Conservation (phyloP, 2,329 filamentous ascomycete species). For the Rasamsonia emersonii region DNA sequence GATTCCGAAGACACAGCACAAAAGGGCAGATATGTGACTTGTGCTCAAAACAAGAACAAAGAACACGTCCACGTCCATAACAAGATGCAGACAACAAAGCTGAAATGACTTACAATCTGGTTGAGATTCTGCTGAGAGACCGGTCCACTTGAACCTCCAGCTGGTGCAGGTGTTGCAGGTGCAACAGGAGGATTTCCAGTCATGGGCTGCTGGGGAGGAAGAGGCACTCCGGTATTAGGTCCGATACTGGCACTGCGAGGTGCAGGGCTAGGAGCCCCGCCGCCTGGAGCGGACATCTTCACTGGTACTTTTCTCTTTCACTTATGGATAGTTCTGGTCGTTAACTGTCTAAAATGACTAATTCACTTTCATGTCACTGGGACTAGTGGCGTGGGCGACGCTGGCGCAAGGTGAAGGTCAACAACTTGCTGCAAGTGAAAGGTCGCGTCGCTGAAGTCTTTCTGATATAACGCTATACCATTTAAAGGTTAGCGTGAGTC, state of each 20-base stretch:
- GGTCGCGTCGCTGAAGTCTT: constrained; percentile 7
- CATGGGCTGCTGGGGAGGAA: constrained; percentile 41
- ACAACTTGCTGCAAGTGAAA: too few relatives aligned
- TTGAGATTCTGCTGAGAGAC: constrained; percentile 87
- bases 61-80: neutral
- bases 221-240: constrained; percentile 34
- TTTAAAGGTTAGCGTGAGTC: neutral
- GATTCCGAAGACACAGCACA: too few relatives aligned
- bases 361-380: too few relatives aligned
- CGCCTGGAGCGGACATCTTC: constrained; percentile 38
- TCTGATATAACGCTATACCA: constrained; percentile 8
- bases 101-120: constrained; percentile 67
- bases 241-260: constrained; percentile 42
- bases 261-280: constrained; percentile 39
- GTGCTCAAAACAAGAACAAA: constrained; percentile 6
- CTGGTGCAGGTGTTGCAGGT: constrained; percentile 26
- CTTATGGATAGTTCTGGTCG: too few relatives aligned
- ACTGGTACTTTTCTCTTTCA: constrained; percentile 1
- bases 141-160: constrained; percentile 26
- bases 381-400: neutral
- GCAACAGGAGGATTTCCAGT: constrained; percentile 39
- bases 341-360: too few relatives aligned
- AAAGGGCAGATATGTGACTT: too few relatives aligned
- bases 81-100: constrained; percentile 5
- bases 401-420: too few relatives aligned